Base-by-base conservation (phyloP, 2,329 filamentous ascomycete species). In the Orbilia ellipsospora region DNA sequence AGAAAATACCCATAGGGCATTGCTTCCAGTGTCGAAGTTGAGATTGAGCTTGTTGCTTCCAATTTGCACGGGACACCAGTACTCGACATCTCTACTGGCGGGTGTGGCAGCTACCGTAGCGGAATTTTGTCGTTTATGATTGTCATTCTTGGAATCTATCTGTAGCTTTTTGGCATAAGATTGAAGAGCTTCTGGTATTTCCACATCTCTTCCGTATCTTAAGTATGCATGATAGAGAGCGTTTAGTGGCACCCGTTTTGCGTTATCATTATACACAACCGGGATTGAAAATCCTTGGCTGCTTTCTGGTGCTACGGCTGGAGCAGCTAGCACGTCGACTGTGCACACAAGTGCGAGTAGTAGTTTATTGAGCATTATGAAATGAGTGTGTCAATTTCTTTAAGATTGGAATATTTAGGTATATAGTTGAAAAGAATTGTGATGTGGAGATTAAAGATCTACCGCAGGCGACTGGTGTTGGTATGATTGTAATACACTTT, bases 11-110 rank as follows among this genome's bases (percentile, higher is more conserved):
- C 90, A 93, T 83, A 92, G 85, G 81, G 92, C 90, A n/a, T 90
- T 87, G 1, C 90, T 92, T 66, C 90, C 90, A 18, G 89, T 90
- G 82, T 93, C 90, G 80, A 93, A 91, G 81, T 91, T 88, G 80
- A 93, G 83, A 79, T 88, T 87, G 70, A 93, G 80, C 4, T 85
- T 86, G 82, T 92, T 90, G 4, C 89, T 89, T 72, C 90, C 90
- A 77, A 93, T 87, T 18, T 81, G 86, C 59, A 92, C 88, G 0
- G 89, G 89, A 0, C 88, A 87, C n/a, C 93, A 85, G 79, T 92
- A 94, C 68, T 92, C 88, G 56, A 87, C 84, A 79, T 91, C 90
- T 78, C 89, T 88, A 52, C 86, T 82, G 77, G 89, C 87, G 15
- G 89, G 88, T 31, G 87, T 89, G 18, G 68, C 26, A 26, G 55